A percentile compares a stretch with the other conserved stretches of the same genome.
phyloP scores from a whole-genome alignment of 129 eudicot genomes.

The Tagetes erecta region DNA sequence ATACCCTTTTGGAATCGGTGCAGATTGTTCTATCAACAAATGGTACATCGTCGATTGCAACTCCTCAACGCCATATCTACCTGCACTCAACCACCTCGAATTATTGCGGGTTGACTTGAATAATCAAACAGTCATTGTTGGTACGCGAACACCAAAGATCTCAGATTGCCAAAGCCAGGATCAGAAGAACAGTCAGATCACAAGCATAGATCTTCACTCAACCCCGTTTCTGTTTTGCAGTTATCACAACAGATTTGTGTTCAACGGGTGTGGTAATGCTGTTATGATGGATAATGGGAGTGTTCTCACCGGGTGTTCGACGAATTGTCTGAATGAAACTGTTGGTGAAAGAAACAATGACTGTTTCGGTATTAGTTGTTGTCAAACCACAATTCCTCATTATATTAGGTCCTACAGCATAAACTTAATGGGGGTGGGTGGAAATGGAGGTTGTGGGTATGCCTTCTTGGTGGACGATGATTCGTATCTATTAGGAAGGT shows the following conservation, averaged over 20 bases:
- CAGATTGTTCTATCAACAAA: neutral
- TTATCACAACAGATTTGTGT: neutral
- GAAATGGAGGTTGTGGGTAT: slow-evolving; percentile 7
- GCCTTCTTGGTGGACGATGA: slow-evolving; percentile 7
- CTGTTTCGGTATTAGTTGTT: slow-evolving; percentile 1
- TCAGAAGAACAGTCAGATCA: neutral
- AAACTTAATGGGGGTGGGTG: neutral
- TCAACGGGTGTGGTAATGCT: neutral
- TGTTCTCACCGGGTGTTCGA: slow-evolving; percentile 8
- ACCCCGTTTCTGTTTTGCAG: slow-evolving; percentile 7
- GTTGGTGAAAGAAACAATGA: neutral
- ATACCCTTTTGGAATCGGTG: slow-evolving; percentile 8
- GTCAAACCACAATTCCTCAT: neutral
- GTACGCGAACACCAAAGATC: neutral
- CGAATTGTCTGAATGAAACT: neutral
- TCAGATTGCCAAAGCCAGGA: slow-evolving; percentile 3
- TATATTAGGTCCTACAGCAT: neutral
- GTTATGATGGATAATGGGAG: slow-evolving; percentile 8
- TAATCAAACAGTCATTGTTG: slow-evolving; percentile 6
- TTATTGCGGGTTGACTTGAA: neutral
- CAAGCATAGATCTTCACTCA: neutral
- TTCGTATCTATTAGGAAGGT: neutral
- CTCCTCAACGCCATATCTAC: slow-evolving; percentile 3
- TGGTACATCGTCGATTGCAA: slow-evolving; percentile 1
- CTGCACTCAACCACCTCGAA: neutral